These are phyloP conservation scores for Talaromyces sp. DNA, from an alignment of 2,329 filamentous ascomycete species.

Conservation along the genomic window DNA sequence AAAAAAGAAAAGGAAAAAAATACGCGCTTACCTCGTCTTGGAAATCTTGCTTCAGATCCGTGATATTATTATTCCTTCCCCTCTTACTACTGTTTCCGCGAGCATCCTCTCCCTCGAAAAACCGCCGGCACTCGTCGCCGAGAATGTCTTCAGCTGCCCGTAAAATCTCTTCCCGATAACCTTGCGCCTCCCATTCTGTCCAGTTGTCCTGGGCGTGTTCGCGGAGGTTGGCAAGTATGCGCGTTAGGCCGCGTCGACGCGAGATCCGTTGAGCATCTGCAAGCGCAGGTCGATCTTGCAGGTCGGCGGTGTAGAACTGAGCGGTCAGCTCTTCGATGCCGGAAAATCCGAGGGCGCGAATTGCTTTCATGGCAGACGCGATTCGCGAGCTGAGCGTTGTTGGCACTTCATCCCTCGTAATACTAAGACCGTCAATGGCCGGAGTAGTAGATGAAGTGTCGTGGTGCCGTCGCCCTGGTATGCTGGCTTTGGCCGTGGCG, in stretches of 20 bases:
- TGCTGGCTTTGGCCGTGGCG: neutral
- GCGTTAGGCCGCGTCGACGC: neutral
- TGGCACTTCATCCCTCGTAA: neutral
- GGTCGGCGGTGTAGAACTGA: neutral
- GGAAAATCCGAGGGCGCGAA: neutral
- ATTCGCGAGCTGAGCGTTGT: neutral
- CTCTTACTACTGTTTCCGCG: neutral
- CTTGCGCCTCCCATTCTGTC: neutral
- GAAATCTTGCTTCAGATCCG: neutral
- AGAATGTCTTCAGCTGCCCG: neutral
- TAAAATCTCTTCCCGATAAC: neutral
- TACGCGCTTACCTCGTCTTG: neutral
- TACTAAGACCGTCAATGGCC: neutral
- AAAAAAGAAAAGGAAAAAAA: no score
- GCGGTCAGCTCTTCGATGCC: neutral
- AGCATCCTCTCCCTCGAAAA: neutral
- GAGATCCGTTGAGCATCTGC: neutral
- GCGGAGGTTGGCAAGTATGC: neutral
- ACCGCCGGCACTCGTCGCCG: neutral
- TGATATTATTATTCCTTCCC: neutral
- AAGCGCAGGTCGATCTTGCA: neutral
- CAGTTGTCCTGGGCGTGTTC: neutral
- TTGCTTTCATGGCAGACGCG: neutral
- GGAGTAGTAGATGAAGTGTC: neutral
- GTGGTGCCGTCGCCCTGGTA: neutral